Conservation (phyloP, 2,329 filamentous ascomycete genomes). For the Sphaerostilbella broomeana region DNA sequence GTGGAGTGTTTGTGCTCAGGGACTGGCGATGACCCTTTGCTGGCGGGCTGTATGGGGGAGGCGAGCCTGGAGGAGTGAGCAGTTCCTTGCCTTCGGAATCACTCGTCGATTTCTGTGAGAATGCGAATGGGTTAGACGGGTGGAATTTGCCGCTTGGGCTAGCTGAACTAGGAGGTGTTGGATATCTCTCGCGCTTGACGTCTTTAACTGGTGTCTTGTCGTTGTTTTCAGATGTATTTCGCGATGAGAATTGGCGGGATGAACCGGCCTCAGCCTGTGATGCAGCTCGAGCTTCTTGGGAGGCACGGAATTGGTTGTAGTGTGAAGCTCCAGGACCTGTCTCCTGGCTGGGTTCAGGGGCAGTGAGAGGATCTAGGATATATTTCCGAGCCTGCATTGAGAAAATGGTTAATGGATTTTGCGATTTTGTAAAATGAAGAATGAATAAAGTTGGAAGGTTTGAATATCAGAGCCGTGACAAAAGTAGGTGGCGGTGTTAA, state of each 20-base stretch:
- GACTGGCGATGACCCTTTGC: background rate
- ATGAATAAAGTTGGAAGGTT: no score
- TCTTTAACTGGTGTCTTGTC: background rate
- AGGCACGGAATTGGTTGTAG: conserved; percentile 28
- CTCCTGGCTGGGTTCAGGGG: conserved; percentile 60
- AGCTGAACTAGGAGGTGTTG: conserved; percentile 48
- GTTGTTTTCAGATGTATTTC: background rate
- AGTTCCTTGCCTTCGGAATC: background rate
- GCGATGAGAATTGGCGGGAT: background rate
- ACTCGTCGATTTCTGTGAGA: background rate
- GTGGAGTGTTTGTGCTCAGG: background rate
- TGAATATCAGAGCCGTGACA: no score
- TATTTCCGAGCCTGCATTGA: conserved; percentile 53
- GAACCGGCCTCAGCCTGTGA: background rate
- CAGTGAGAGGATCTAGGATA: conserved; percentile 63
- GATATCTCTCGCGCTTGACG: conserved; percentile 4
- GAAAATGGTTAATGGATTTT: background rate
- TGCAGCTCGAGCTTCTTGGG: background rate
- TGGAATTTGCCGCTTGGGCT: conserved; percentile 44
- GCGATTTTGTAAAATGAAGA: background rate
- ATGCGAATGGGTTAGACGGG: conserved; percentile 36
- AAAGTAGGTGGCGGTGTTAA: no score
- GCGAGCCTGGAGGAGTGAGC: conserved; percentile 4
- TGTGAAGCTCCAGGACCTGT: conserved; percentile 58
- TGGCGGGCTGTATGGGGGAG: background rate